Base-by-base conservation (phyloP, 495 filamentous ascomycete genomes). In the Podospora tetraspora region DNA sequence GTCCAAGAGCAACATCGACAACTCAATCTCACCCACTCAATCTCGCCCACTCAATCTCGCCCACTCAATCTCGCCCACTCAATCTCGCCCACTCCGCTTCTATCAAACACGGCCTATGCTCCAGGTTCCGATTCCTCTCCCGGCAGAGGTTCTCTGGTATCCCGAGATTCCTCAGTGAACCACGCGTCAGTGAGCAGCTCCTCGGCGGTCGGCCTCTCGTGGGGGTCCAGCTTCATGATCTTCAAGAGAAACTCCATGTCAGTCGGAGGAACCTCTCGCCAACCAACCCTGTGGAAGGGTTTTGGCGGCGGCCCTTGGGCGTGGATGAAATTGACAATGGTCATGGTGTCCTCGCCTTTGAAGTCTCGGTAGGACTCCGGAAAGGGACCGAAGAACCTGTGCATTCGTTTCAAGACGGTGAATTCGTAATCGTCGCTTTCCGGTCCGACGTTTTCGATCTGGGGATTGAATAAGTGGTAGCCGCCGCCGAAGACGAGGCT, bases 381-480 rank as follows among this genome's bases (percentile, higher is more conserved):
- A 27, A 78, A 83, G 63, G 82, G 82, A 30, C 82, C 79, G 68
- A 83, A 83, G 63, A 69, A 80, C 59, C 69, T 62, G 69, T 77
- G 68, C 63, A 82, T 79, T 43, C 79, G 73, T 57, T 78, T 73
- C 19, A 83, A 73, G 16, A 82, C 79, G 57, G 80, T 75, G 1
- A 81, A 32, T 63, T 80, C 75, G 68, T 83, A 84, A 32, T 75
- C 74, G 59, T 81, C 74, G 66, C 79, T 62, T 64, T 73, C 79
- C 11, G 72, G 67, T 37, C 75, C 72, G 62, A 82, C 69, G 1
- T 65, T 64, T 52, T 74, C 70, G 23, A 60, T 63, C 74, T 75
- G 71, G 8, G 81, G 80, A 64, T 78, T 79, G 66, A 82, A 82
- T n/a, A 82, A 78, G 69, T 78, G 75, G 68, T 74, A 83, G 60